Evolutionary conservation across 352 stramenopile species (phyloP).

Genomic region (Peronosclerospora sorghi): DNA sequence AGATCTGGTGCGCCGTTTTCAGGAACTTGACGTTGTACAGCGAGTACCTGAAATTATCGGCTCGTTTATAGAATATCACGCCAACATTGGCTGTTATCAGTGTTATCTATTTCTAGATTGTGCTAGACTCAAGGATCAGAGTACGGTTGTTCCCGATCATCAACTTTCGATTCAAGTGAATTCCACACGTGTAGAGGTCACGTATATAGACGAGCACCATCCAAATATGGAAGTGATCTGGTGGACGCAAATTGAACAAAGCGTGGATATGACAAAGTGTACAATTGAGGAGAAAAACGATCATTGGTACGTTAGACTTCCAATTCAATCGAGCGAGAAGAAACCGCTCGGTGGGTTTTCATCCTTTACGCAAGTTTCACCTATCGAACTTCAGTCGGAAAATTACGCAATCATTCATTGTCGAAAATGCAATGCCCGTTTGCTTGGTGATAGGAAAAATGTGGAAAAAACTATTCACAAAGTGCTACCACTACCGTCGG

Average conservation of each 20-base stretch:
- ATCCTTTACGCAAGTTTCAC: constrained; percentile 42
- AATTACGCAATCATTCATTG: constrained; percentile 39
- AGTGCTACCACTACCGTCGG: constrained; percentile 58
- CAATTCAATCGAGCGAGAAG: constrained; percentile 38
- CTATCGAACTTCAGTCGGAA: constrained; percentile 25
- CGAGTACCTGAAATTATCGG: constrained; percentile 13
- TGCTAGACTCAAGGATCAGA: constrained; percentile 7
- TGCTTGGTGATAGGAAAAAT: neutral
- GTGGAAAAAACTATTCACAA: constrained; percentile 24
- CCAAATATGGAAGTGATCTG: constrained; percentile 18
- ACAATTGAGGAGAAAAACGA: constrained; percentile 29
- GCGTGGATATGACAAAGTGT: constrained; percentile 34
- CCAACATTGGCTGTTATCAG: constrained; percentile 77
- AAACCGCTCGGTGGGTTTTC: constrained; percentile 38
- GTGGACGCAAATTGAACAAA: constrained; percentile 43
- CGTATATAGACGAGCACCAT: neutral
- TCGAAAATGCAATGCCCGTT: constrained; percentile 21
- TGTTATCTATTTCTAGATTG: constrained; percentile 37
- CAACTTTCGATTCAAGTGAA: constrained; percentile 23
- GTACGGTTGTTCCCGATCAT: constrained; percentile 9
- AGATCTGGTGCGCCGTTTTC: constrained; percentile 13
- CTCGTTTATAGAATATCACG: constrained; percentile 62
- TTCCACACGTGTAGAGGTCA: constrained; percentile 29
- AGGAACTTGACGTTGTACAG: constrained; percentile 11
- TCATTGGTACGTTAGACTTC: constrained; percentile 57